phyloP scores from a whole-genome alignment of 768 basidiomycete genomes.

The Russula dissimulans region DNA sequence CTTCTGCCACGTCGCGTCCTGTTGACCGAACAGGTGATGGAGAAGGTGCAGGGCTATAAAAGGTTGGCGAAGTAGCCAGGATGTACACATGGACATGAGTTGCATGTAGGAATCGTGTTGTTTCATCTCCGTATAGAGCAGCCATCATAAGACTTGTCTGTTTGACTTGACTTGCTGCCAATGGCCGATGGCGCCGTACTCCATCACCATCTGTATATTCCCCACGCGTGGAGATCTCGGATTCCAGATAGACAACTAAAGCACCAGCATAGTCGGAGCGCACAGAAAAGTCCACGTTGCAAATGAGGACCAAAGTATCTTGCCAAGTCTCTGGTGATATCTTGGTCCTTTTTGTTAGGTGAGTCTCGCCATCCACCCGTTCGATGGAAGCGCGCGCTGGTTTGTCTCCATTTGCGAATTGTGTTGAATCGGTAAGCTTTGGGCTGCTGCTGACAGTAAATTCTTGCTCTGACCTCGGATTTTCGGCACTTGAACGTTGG shows the following conservation, averaged over 20 bases:
- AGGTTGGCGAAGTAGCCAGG: constrained; percentile 59
- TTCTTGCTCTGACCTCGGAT: constrained; percentile 13
- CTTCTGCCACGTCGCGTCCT: constrained; percentile 13
- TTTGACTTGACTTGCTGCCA: constrained; percentile 41
- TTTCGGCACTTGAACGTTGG: neutral
- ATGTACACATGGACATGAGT: constrained; percentile 75
- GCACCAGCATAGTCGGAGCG: constrained; percentile 69
- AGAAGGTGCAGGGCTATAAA: constrained; percentile 35
- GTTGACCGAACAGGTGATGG: constrained; percentile 32
- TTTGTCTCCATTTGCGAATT: neutral
- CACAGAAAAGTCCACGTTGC: constrained; percentile 69
- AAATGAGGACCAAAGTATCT: constrained; percentile 77
- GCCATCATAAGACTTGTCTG: constrained; percentile 39
- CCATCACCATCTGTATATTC: constrained; percentile 42
- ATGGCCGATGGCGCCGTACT: constrained; percentile 36
- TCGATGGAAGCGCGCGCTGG: constrained; percentile 8
- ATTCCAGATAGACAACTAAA: constrained; percentile 64
- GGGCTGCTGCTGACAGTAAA: constrained; percentile 2
- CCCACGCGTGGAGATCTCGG: constrained; percentile 62
- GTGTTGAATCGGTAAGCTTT: neutral
- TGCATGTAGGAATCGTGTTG: constrained; percentile 67
- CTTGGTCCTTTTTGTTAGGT: constrained; percentile 47
- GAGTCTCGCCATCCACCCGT: constrained; percentile 24
- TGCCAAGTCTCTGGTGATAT: constrained; percentile 85
- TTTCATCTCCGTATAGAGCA: constrained; percentile 49